phyloP scores from a whole-genome alignment of 1,284 basidiomycete species.

The Meripilus lineatus region DNA sequence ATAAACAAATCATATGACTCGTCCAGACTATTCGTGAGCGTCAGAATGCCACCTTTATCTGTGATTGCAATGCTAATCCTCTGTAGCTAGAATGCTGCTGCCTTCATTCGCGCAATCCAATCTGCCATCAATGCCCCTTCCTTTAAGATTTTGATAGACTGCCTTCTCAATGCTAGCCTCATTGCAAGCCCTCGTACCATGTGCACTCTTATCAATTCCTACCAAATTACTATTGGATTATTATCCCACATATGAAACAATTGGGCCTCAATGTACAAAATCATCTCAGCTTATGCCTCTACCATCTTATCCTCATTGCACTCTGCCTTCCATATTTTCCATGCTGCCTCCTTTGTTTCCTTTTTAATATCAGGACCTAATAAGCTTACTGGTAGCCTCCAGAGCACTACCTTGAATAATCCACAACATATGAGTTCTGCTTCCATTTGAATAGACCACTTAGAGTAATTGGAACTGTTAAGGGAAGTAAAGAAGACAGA shows the following conservation, averaged over 20 bases:
- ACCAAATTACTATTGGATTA: slow-evolving; percentile 27
- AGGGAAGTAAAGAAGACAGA: too few relatives aligned
- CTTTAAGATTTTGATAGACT: slow-evolving; percentile 25
- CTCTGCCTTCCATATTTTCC: slow-evolving; percentile 9
- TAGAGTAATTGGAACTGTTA: slow-evolving; percentile 27
- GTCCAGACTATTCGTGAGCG: slow-evolving; percentile 26
- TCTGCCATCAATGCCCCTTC: slow-evolving; percentile 22
- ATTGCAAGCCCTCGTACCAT: slow-evolving; percentile 27
- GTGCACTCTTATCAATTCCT: slow-evolving; percentile 24
- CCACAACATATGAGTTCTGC: slow-evolving; percentile 23
- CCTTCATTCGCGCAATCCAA: slow-evolving; percentile 27
- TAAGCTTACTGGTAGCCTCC: neutral
- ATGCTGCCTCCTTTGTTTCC: too few relatives aligned
- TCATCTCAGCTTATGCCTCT: slow-evolving; percentile 26
- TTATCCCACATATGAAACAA: slow-evolving; percentile 24
- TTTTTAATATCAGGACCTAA: too few relatives aligned
- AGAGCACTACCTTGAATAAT: slow-evolving; percentile 15
- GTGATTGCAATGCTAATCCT: slow-evolving; percentile 17
- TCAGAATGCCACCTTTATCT: slow-evolving; percentile 28
- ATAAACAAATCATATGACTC: slow-evolving; percentile 22
- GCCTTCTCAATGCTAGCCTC: slow-evolving; percentile 18
- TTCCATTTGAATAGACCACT: slow-evolving; percentile 29
- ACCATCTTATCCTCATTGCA: slow-evolving; percentile 18
- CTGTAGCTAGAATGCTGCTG: slow-evolving; percentile 20
- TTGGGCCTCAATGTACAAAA: slow-evolving; percentile 29